phyloP scores from a whole-genome alignment of 2,329 filamentous ascomycete species.

The Penicillium sp. region DNA sequence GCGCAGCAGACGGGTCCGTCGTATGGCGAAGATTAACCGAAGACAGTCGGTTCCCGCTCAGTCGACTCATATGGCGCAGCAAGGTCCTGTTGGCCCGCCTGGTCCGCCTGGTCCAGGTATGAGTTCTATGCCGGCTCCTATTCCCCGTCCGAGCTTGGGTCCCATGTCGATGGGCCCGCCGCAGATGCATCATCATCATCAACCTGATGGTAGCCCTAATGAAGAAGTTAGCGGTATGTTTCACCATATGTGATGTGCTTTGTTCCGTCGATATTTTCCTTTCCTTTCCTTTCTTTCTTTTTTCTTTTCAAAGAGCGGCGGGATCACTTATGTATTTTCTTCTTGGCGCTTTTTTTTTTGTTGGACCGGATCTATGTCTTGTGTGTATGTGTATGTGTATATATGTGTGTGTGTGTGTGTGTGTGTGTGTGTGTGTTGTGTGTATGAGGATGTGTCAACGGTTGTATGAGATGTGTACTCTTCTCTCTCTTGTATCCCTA shows the following conservation, averaged over 20 bases:
- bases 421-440: constrained; percentile 13
- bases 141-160: constrained; percentile 40
- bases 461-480: constrained; percentile 17
- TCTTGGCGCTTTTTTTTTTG: constrained; percentile 8
- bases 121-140: constrained; percentile 53
- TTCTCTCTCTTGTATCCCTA: constrained; percentile 34
- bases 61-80: constrained; percentile 53
- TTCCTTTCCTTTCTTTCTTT: background rate
- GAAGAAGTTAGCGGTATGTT: constrained; percentile 97
- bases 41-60: constrained; percentile 67
- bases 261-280: constrained; percentile 10
- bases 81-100: background rate
- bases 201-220: constrained; percentile 62
- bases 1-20: constrained; percentile 84
- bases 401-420: constrained; percentile 9
- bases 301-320: constrained; percentile 14
- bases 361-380: constrained; percentile 5
- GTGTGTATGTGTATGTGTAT: constrained; percentile 21
- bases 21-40: constrained; percentile 94
- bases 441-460: constrained; percentile 17
- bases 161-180: constrained; percentile 68
- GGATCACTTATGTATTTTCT: constrained; percentile 9
- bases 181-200: constrained; percentile 70
- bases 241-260: constrained; percentile 74
- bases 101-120: constrained; percentile 57